Base-by-base conservation (phyloP, 1,139 yeast species). In the Yueomyces sp. region DNA sequence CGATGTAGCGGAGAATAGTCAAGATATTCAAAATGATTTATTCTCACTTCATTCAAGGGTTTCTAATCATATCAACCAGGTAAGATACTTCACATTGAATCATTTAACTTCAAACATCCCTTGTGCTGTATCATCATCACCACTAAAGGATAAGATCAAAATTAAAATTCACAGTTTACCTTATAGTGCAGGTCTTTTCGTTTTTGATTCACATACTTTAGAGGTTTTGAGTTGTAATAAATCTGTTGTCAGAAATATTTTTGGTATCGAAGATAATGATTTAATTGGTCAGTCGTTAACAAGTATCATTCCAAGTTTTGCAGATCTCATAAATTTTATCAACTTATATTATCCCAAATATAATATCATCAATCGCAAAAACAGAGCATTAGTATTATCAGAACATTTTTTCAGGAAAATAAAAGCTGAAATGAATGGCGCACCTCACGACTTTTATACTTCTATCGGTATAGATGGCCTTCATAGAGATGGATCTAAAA, bases 401-500 rank as follows among this genome's bases (percentile, higher is more conserved):
- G 96, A 87, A 59, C 96, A 87, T 62, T 81, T 83, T 57, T 86
- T 87, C 62, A 70, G 96, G 50, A 79, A 78, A 48, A 60, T 72
- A 66, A 34, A 54, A 47, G 46, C 57, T 42, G 50, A 58, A 48
- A 49, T 55, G 54, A 37, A 39, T 29, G 44, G 44, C 35, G 44
- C 50, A 19, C 49, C 45, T 6, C 55, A 54, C 28, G 57, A 72
- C 7, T 81, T 80, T 49, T 67, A 81, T 43, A 68, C 69, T 27
- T 80, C 87, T 0, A 67, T 68, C 39, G 95, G 94, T 36, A 68
- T 85, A 12, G 68, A 69, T 46, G 95, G 81, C 27, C 56, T 66
- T 3, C 95, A 85, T 55, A 61, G 76, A 36, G 91, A 83, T 60
- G 95, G 95, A 0, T 67, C 74, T 28, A 45, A 53, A 1, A 62